Conservation (phyloP, 2,329 filamentous ascomycete genomes). For the Fusarium liriodendri region DNA sequence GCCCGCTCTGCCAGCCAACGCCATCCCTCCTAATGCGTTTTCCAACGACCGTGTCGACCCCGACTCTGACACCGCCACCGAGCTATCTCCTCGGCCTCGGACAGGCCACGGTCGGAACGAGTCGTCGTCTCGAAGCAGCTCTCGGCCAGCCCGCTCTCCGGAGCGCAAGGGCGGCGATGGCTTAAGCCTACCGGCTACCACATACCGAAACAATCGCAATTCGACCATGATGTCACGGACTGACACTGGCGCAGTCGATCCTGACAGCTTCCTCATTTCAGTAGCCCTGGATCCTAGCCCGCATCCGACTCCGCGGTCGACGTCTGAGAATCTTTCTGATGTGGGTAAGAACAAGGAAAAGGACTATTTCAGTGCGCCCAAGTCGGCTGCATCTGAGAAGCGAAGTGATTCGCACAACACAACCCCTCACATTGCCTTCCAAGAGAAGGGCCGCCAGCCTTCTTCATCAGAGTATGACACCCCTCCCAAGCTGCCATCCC, state of each 20-base stretch:
- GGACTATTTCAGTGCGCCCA: conserved; percentile 69
- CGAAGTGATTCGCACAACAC: conserved; percentile 63
- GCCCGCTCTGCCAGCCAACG: conserved; percentile 86
- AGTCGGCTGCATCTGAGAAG: conserved; percentile 56
- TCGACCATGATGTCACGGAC: conserved; percentile 71
- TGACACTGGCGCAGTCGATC: conserved; percentile 60
- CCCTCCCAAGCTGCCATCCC: conserved; percentile 59
- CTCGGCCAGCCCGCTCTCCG: conserved; percentile 64
- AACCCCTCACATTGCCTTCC: conserved; percentile 92
- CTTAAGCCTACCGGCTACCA: conserved; percentile 77
- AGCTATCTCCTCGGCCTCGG: conserved; percentile 74
- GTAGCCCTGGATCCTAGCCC: conserved; percentile 79
- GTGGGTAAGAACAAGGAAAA: conserved; percentile 61
- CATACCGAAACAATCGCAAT: conserved; percentile 82
- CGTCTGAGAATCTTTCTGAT: conserved; percentile 60
- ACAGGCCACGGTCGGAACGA: conserved; percentile 63
- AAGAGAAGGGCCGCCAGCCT: conserved; percentile 77
- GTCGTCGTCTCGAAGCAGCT: conserved; percentile 66
- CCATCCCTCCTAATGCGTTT: conserved; percentile 71
- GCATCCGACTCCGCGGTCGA: conserved; percentile 66
- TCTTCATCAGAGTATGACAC: conserved; percentile 67
- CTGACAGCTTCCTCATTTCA: conserved; percentile 80
- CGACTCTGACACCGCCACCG: conserved; percentile 75
- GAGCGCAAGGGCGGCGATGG: conserved; percentile 68
- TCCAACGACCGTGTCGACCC: conserved; percentile 68